phyloP scores from a whole-genome alignment of 805 yeast genomes.

The Saccharomycopsis capsularis region DNA sequence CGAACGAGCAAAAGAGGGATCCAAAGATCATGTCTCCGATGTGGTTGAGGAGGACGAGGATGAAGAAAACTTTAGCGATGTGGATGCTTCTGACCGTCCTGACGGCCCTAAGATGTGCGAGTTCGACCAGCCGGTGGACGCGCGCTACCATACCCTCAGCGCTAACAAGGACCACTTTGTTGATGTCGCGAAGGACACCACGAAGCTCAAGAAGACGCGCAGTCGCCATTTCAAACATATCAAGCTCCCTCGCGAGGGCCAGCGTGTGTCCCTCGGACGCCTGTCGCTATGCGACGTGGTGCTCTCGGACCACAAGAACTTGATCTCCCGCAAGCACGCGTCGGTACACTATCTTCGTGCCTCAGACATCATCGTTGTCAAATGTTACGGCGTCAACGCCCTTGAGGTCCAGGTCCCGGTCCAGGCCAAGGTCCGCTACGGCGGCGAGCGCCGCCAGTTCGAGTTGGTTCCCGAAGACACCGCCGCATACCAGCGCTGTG shows the following conservation, averaged over 20 bases:
- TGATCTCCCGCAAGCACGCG: constrained; percentile 21
- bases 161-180: constrained; percentile 3
- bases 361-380: constrained; percentile 30
- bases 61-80: not conserved
- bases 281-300: constrained; percentile 42
- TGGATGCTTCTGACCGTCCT: not conserved
- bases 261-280: constrained; percentile 40
- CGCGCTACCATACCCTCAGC: constrained; percentile 6
- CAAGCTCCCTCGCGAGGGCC: constrained; percentile 32
- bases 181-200: constrained; percentile 3
- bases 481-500: constrained; percentile 5
- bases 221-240: constrained; percentile 25
- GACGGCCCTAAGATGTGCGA: constrained; percentile 17
- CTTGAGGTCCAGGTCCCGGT: constrained; percentile 45
- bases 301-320: constrained; percentile 14
- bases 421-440: constrained; percentile 26
- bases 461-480: constrained; percentile 17
- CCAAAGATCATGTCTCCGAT: not conserved
- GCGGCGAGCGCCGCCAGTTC: constrained; percentile 19
- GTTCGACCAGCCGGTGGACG: constrained; percentile 12
- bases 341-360: constrained; percentile 11
- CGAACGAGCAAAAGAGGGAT: not conserved
- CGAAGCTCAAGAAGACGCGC: constrained; percentile 12
- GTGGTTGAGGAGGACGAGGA: not conserved
- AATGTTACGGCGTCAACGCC: constrained; percentile 51